Evolutionary conservation across 164 flowering plant species (phyloP).

Genomic region (Tetracentron sinense): DNA sequence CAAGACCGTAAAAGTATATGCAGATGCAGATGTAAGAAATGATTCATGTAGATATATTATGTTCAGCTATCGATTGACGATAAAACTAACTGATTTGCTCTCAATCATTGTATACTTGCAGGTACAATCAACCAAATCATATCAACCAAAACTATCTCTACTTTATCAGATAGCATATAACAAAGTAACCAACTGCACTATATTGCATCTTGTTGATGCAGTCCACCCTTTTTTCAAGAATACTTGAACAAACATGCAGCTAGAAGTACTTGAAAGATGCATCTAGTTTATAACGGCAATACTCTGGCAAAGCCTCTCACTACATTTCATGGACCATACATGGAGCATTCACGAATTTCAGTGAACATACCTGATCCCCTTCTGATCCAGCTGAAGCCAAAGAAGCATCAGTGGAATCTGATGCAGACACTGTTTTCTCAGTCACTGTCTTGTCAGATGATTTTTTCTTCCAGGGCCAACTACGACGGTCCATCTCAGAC

Average conservation of each 20-base stretch:
- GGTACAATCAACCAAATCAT: too few species aligned
- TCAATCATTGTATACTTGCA: too few species aligned
- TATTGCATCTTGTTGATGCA: neutral
- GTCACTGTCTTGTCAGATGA: constrained; percentile 57
- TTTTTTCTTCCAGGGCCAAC: constrained; percentile 99
- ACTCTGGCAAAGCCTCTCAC: neutral
- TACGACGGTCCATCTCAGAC: constrained; percentile 65
- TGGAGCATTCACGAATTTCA: neutral
- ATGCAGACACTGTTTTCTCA: constrained; percentile 49
- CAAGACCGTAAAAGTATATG: too few species aligned
- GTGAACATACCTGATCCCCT: constrained; percentile 45
- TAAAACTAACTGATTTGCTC: too few species aligned
- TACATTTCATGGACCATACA: neutral
- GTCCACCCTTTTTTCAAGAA: neutral
- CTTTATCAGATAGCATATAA: neutral
- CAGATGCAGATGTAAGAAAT: too few species aligned
- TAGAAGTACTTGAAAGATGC: neutral
- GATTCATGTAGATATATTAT: too few species aligned
- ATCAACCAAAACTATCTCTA: neutral
- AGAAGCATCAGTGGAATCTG: constrained; percentile 51
- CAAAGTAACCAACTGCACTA: neutral
- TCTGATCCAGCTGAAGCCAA: constrained; percentile 42
- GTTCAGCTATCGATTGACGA: too few species aligned
- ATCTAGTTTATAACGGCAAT: too few species aligned
- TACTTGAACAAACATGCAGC: neutral